Base-by-base conservation (phyloP, 805 yeast genomes). In the Geotrichum ghanense region DNA sequence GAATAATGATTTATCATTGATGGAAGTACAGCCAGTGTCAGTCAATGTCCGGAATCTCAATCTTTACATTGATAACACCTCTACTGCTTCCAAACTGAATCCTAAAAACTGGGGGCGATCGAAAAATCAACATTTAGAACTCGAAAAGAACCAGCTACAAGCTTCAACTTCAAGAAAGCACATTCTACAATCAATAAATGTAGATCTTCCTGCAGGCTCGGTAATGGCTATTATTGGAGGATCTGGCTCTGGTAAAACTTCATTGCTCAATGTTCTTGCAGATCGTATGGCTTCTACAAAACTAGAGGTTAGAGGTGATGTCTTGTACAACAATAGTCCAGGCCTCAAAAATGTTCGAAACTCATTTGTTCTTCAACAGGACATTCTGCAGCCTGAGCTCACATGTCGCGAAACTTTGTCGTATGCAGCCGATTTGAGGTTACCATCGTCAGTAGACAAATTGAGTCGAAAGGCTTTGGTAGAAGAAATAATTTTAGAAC, bases 221-320 rank as follows among this genome's bases (percentile, higher is more conserved):
- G 62, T 87, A 34, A 71, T 86, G 62, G 94, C 94, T 3, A 82
- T 86, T 7, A 73, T 87, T 67, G 95, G 95, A 2, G 90, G 95
- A 0, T 81, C 89, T 0, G 95, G 95, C 0, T 78, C 87, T 2
- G 95, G 95, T 2, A 86, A 87, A 57, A 86, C 95, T 0, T 83
- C 95, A 0, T 60, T 86, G 41, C 65, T 86, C 20, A 86, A 86
- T 57, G 76, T 55, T 22, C 52, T 63, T 57, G 65, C 68, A 0
- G 42, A 51, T 9, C 48, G 65, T 3, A 59, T 64, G 58, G 45
- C 54, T 12, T 17, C 49, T 35, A 39, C 45, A 3, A 46, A 52
- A n/a, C 47, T 63, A 20, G 31, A 49, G 9, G 41, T 58, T 26
- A 48, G 47, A 2, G 68, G 68, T 5, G 17, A 43, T 3, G 56